phyloP scores from a whole-genome alignment of 2,329 filamentous ascomycete species.

The Allantophomopsis cytisporea region DNA sequence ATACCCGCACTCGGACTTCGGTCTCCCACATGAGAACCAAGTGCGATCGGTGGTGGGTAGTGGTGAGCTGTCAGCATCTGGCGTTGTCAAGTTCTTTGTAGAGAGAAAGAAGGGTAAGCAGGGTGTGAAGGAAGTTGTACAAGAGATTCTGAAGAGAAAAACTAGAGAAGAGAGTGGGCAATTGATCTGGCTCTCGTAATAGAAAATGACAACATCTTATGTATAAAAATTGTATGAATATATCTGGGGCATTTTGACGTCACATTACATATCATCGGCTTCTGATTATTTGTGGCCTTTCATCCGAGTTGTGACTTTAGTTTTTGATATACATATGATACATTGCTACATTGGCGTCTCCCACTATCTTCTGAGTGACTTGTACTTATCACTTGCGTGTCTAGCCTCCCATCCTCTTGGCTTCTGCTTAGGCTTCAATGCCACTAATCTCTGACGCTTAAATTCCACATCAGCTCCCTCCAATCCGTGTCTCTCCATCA shows the following conservation, averaged over 20 bases:
- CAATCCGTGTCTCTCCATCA: conserved; percentile 71
- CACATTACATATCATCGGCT: too few relatives aligned
- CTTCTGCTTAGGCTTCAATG: conserved; percentile 47
- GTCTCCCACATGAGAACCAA: conserved; percentile 59
- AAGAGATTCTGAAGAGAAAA: conserved; percentile 54
- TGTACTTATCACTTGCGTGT: conserved; percentile 51
- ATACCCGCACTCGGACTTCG: conserved; percentile 60
- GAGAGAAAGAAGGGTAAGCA: conserved; percentile 47
- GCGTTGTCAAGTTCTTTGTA: conserved; percentile 52
- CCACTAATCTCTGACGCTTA: conserved; percentile 63
- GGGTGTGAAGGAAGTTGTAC: conserved; percentile 53
- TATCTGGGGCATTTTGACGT: background rate
- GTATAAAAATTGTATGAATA: background rate
- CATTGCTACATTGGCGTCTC: conserved; percentile 1
- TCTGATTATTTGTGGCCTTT: too few relatives aligned
- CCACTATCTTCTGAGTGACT: conserved; percentile 26
- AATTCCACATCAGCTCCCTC: conserved; percentile 74
- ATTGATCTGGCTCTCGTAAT: conserved; percentile 9
- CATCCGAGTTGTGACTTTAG: background rate
- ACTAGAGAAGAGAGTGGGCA: conserved; percentile 29
- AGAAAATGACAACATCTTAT: background rate
- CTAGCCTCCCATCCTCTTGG: conserved; percentile 53
- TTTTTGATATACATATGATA: conserved; percentile 2
- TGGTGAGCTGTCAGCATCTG: conserved; percentile 28
- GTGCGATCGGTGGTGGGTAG: conserved; percentile 30